Evolutionary conservation across 192 early-diverging fungal species (phyloP).

Genomic region (Entomortierella chlamydospora): DNA sequence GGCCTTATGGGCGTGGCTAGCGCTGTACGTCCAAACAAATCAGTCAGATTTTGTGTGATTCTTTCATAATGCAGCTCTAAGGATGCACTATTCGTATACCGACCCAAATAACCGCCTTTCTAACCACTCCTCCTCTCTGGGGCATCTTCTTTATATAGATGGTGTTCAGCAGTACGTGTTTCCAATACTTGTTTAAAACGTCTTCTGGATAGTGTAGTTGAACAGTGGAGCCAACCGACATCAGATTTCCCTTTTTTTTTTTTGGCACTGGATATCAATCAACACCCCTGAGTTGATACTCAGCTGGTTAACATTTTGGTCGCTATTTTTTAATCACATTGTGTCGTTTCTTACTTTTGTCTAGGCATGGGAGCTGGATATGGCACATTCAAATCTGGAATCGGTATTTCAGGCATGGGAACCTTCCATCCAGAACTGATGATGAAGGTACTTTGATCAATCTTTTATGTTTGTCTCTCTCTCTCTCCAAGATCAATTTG

Average conservation of each 20-base stretch:
- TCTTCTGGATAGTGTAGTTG: too few species aligned
- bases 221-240: too few species aligned
- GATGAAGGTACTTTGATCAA: constrained; percentile 68
- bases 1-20: constrained; percentile 90
- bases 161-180: constrained; percentile 77
- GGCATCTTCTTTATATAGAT: constrained; percentile 48
- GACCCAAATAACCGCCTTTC: not conserved
- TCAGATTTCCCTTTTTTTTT: too few species aligned
- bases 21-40: constrained; percentile 74
- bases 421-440: constrained; percentile 93
- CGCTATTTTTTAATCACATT: constrained; percentile 11
- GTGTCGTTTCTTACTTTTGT: not conserved
- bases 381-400: constrained; percentile 96
- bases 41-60: not conserved
- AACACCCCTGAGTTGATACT: constrained; percentile 11
- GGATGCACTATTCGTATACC: too few species aligned
- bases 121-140: not conserved
- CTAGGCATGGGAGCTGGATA: constrained; percentile 95
- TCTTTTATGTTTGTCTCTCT: not conserved
- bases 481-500: too few species aligned
- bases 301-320: constrained; percentile 3
- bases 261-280: too few species aligned
- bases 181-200: not conserved
- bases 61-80: too few species aligned
- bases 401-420: constrained; percentile 95